A percentile compares a stretch with the other conserved stretches of the same genome.
Conservation (phyloP, 2,329 filamentous ascomycete species). For the Scytalidium lignicola region DNA sequence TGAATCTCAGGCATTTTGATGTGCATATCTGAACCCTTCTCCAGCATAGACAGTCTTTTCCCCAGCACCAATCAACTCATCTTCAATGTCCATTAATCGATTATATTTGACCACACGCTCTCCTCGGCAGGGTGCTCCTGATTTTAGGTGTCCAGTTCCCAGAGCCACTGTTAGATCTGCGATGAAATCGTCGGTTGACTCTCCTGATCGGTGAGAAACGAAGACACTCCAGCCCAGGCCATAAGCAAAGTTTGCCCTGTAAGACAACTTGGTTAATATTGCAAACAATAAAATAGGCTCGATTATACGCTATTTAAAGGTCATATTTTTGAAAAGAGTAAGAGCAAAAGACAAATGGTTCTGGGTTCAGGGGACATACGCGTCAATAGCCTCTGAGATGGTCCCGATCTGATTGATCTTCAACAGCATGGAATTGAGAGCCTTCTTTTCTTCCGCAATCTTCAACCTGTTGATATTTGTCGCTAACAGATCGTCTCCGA, state of each 20-base stretch:
- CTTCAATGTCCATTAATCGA: slow-evolving; percentile 38
- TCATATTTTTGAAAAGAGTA: background rate
- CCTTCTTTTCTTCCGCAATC: slow-evolving; percentile 30
- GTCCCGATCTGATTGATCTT: slow-evolving; percentile 40
- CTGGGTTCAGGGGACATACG: slow-evolving; percentile 22
- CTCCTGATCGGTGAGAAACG: slow-evolving; percentile 37
- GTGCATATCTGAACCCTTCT: slow-evolving; percentile 18
- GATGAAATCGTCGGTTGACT: slow-evolving; percentile 39
- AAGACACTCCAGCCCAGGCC: slow-evolving; percentile 33
- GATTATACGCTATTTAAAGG: background rate
- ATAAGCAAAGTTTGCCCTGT: slow-evolving; percentile 13
- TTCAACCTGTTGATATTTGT: slow-evolving; percentile 33
- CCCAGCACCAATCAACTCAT: slow-evolving; percentile 20
- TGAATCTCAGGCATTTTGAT: background rate
- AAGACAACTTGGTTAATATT: slow-evolving; percentile 29
- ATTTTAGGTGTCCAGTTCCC: slow-evolving; percentile 34
- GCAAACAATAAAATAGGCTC: slow-evolving; percentile 2
- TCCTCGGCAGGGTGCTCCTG: slow-evolving; percentile 33
- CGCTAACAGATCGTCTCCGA: slow-evolving; percentile 36
- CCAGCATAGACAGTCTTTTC: slow-evolving; percentile 25
- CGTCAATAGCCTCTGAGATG: slow-evolving; percentile 33
- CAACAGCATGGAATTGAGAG: slow-evolving; percentile 35
- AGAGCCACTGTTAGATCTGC: slow-evolving; percentile 36
- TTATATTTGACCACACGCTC: slow-evolving; percentile 40
- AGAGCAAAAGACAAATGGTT: background rate